Evolutionary conservation across 768 basidiomycete genomes (phyloP), one percentile per base, ranked within the genome.

Genomic region (Lactarius hengduanensis): DNA sequence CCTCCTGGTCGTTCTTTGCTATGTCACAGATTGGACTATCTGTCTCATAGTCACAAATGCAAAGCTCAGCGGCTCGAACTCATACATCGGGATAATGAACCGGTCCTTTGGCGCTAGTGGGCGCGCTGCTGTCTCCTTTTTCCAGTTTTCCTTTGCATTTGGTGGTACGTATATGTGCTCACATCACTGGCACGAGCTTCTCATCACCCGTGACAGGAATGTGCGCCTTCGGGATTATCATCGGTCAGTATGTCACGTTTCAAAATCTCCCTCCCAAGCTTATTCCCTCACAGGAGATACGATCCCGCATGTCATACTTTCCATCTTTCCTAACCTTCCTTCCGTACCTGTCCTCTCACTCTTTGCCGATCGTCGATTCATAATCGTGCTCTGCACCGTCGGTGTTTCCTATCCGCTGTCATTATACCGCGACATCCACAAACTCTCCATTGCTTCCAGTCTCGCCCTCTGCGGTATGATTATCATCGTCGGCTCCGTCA

Each of bases 171-270:
- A 61, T 68, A 62, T 76, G 34, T 36, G 5, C 57, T 36, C 13
- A 59, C 26, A 40, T 53, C 7, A 22, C 26, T 56, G 65, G 18
- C 22, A 22, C 22, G 10, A 56, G 3, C 8, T 58, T 38, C 30
- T 59, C 45, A 55, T 59, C 45, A 55, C 36, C 28, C 47, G 16
- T 16, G 38, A 18, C 66, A 92, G 92, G 96, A 53, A 98, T 98
- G 95, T 96, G 94, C 71, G 96, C 96, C 0, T 98, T 98, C 75
- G 93, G 94, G 34, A 96, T 98, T 72, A 98, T 98, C 71, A 94
- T 97, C 62, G 89, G 81, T 83, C 57, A 45, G 74, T 69, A 15
- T 28, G 13, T 38, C 41, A 18, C 30, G 20, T 54, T 58, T 26
- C n/a, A 15, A 30, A 15, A 20, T 11, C 8, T 4, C 40, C 41